Evolutionary conservation across 805 yeast species (phyloP).

Genomic region (Blastobotrys chiropterorum): DNA sequence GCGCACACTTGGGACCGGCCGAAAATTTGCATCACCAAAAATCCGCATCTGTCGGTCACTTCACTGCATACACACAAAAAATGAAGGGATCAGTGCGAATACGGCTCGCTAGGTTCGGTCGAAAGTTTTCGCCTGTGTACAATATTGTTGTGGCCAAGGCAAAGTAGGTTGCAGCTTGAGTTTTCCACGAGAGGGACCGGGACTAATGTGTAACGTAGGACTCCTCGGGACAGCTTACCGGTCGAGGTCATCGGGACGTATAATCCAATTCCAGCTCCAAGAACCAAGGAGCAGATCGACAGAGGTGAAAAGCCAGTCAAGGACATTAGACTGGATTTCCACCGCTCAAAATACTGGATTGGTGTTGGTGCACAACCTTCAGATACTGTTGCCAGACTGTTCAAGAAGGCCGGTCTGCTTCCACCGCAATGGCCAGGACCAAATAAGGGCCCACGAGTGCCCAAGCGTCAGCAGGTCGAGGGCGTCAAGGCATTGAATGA

Average conservation of each 20-base stretch:
- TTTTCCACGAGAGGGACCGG: neutral
- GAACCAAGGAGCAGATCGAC: slow-evolving; percentile 54
- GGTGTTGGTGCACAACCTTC: slow-evolving; percentile 97
- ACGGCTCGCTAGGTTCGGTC: slow-evolving; percentile 88
- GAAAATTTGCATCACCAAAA: neutral
- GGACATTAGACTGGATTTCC: slow-evolving; percentile 78
- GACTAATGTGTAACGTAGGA: slow-evolving; percentile 23
- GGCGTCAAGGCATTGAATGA: slow-evolving; percentile 4
- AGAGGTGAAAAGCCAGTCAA: slow-evolving; percentile 58
- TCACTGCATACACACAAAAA: neutral
- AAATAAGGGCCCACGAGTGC: slow-evolving; percentile 16
- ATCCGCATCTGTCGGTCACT: neutral
- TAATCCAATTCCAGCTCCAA: slow-evolving; percentile 71
- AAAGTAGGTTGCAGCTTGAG: slow-evolving; percentile 26
- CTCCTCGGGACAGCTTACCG: slow-evolving; percentile 84
- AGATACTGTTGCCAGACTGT: slow-evolving; percentile 66
- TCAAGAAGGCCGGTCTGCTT: slow-evolving; percentile 61
- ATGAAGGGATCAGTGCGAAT: slow-evolving; percentile 77
- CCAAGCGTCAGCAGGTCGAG: slow-evolving; percentile 14
- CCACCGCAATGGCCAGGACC: slow-evolving; percentile 39
- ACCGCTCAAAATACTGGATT: slow-evolving; percentile 89
- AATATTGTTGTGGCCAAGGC: slow-evolving; percentile 85
- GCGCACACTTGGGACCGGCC: neutral
- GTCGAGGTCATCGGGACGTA: slow-evolving; percentile 94
- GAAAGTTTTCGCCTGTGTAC: slow-evolving; percentile 79